phyloP scores from a whole-genome alignment of 176 grass and related monocot genomes.

The Puya raimondii region DNA sequence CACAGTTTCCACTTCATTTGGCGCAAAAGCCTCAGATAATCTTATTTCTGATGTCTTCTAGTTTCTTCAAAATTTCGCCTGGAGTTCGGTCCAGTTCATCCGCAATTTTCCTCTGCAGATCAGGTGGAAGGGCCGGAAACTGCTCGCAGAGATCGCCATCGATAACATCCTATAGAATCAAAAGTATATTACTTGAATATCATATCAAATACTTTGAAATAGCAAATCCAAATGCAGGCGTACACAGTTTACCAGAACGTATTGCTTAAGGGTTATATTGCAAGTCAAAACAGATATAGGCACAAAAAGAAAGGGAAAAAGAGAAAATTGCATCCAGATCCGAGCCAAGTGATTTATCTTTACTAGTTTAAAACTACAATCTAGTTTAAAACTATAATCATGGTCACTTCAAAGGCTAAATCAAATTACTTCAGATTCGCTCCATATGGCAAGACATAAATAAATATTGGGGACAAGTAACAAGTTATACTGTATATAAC shows the following conservation, averaged over 20 bases:
- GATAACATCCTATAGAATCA: slow-evolving; percentile 75
- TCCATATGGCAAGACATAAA: no score
- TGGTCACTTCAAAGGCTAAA: background rate
- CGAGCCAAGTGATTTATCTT: background rate
- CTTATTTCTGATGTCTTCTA: slow-evolving; percentile 98
- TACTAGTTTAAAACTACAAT: background rate
- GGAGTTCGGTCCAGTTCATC: slow-evolving; percentile 91
- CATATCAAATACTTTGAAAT: background rate
- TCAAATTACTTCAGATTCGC: no score
- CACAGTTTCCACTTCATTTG: no score
- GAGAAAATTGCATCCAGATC: background rate
- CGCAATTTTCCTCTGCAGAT: slow-evolving; percentile 96
- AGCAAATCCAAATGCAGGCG: background rate
- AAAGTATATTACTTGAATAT: slow-evolving; percentile 4
- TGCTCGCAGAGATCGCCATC: slow-evolving; percentile 97
- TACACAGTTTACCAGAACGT: no score
- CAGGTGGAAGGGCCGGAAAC: slow-evolving; percentile 81
- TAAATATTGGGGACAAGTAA: no score
- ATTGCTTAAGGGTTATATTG: no score
- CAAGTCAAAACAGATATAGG: no score
- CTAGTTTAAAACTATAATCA: background rate
- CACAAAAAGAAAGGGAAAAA: background rate
- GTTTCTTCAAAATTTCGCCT: slow-evolving; percentile 94
- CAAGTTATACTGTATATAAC: no score
- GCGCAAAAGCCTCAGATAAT: slow-evolving; percentile 45